Conservation (phyloP, 768 basidiomycete genomes). For the Tricholoma terreum region DNA sequence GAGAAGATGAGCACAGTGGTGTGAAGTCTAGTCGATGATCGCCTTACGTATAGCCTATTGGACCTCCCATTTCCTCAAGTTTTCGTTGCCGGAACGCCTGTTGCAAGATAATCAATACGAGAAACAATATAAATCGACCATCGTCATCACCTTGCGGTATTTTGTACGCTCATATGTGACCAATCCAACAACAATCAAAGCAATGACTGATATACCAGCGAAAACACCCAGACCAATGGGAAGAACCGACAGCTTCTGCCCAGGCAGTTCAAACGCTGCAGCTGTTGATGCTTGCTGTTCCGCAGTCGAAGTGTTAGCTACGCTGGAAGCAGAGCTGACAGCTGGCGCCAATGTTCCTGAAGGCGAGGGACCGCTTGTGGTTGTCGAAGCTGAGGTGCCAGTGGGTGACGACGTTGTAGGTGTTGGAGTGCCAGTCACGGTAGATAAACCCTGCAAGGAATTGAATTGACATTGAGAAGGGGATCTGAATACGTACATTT, state of each 20-base stretch:
- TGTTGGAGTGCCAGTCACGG: constrained; percentile 12
- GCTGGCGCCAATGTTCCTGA: constrained; percentile 5
- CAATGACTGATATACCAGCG: constrained; percentile 82
- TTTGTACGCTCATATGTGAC: constrained; percentile 87
- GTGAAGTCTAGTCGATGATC: background rate
- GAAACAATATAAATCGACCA: background rate
- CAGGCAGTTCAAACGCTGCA: constrained; percentile 60
- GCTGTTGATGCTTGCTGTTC: constrained; percentile 25
- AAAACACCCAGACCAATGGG: constrained; percentile 84
- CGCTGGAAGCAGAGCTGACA: constrained; percentile 12
- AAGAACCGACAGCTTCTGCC: constrained; percentile 68
- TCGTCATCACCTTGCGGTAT: constrained; percentile 70
- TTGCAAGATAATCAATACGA: constrained; percentile 6
- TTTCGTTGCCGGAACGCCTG: constrained; percentile 75
- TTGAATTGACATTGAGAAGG: background rate
- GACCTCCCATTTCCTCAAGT: constrained; percentile 59
- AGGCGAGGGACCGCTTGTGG: constrained; percentile 1
- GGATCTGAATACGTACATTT: constrained; percentile 9
- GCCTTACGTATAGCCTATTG: constrained; percentile 56
- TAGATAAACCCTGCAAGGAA: constrained; percentile 14
- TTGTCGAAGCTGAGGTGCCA: constrained; percentile 10
- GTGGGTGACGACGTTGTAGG: constrained; percentile 14
- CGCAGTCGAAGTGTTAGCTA: constrained; percentile 11
- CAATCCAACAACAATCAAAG: constrained; percentile 74
- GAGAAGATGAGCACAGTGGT: background rate